These are phyloP conservation scores for Fusarium sp. DNA, from an alignment of 2,329 filamentous ascomycete genomes.

Conservation along the genomic window DNA sequence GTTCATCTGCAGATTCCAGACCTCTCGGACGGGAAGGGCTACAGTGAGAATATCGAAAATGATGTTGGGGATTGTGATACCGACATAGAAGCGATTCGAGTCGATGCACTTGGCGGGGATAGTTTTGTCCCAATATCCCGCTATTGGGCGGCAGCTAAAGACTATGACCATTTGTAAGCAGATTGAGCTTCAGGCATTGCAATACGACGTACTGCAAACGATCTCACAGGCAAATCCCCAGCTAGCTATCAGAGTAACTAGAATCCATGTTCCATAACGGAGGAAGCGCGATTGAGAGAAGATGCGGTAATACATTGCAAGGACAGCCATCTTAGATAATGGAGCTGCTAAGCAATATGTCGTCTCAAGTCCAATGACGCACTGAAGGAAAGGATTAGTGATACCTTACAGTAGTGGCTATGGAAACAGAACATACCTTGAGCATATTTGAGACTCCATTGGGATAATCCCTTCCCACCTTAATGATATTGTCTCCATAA, in stretches of 20 bases:
- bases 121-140: slow-evolving; percentile 6
- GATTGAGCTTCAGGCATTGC: accelerated
- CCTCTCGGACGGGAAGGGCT: not conserved
- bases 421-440: not conserved
- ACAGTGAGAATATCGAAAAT: slow-evolving; percentile 13
- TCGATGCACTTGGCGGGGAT: slow-evolving; percentile 19
- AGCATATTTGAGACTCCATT: slow-evolving; percentile 2
- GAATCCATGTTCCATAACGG: not conserved
- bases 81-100: slow-evolving; percentile 8
- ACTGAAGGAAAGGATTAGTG: not conserved
- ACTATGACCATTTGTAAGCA: not conserved
- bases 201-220: slow-evolving; percentile 6
- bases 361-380: slow-evolving; percentile 3
- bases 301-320: slow-evolving; percentile 19
- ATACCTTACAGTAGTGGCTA: too few relatives aligned
- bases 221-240: slow-evolving; percentile 10
- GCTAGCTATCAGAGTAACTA: not conserved
- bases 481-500: slow-evolving; percentile 4
- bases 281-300: not conserved
- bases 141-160: slow-evolving; percentile 7
- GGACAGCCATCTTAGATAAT: slow-evolving; percentile 12
- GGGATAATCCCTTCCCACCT: not conserved
- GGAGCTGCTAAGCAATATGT: slow-evolving; percentile 2
- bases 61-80: slow-evolving; percentile 17
- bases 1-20: slow-evolving; percentile 18